phyloP scores from a whole-genome alignment of 73 alveolate species.

The Tetrahymena thermophila region DNA sequence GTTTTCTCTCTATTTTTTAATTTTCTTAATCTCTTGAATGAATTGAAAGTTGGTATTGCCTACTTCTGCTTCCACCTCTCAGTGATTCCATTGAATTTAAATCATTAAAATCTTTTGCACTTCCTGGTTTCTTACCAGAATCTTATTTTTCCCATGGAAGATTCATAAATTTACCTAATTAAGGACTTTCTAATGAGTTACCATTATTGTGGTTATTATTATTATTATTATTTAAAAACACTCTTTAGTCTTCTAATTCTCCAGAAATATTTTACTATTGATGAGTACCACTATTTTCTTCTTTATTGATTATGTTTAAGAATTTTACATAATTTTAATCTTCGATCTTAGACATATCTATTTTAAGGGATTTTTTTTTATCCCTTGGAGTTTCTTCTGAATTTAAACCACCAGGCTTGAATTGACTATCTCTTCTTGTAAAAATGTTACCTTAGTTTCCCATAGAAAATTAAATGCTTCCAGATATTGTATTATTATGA shows the following conservation, averaged over 20 bases:
- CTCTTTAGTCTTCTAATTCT: neutral
- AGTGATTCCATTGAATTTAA: neutral
- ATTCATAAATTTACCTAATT: neutral
- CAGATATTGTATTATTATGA: neutral
- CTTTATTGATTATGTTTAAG: neutral
- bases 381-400: neutral
- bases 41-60: neutral
- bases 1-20: neutral
- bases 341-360: neutral
- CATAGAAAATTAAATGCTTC: neutral
- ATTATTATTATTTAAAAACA: neutral
- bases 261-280: neutral
- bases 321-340: neutral
- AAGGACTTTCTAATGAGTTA: neutral
- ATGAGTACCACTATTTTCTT: neutral
- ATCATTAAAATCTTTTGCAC: neutral
- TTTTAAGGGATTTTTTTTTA: neutral
- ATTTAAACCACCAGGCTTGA: neutral
- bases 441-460: neutral
- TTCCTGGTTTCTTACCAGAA: neutral
- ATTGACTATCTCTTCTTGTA: neutral
- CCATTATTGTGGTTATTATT: neutral
- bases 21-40: neutral
- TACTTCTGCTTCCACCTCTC: neutral
- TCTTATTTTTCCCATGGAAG: neutral